Evolutionary conservation across 1,284 basidiomycete genomes (phyloP).

Genomic region (Cutaneotrichosporon cutaneum): DNA sequence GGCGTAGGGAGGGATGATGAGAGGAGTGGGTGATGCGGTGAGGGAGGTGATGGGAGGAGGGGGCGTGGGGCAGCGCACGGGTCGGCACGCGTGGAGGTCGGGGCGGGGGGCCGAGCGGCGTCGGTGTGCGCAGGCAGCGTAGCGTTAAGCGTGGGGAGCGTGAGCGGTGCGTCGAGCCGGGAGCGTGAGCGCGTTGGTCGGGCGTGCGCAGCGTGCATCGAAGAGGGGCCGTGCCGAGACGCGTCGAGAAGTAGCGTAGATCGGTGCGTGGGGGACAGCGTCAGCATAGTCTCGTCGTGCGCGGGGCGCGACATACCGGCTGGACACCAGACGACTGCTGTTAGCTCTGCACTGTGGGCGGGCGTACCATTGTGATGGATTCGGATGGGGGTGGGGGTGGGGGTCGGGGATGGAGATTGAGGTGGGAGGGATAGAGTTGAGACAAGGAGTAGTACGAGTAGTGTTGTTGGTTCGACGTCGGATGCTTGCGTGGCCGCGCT

Average conservation of each 20-base stretch:
- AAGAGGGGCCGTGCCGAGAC: not conserved
- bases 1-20: not conserved
- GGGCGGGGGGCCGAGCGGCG: not conserved
- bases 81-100: slow-evolving; percentile 5
- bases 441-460: not conserved
- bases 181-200: too few relatives aligned
- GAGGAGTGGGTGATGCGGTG: not conserved
- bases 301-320: slow-evolving; percentile 33
- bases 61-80: not conserved
- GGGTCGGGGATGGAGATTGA: not conserved
- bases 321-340: slow-evolving; percentile 49
- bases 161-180: not conserved
- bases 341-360: not conserved
- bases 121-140: not conserved
- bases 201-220: too few relatives aligned
- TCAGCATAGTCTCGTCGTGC: not conserved
- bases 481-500: not conserved
- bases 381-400: slow-evolving; percentile 8
- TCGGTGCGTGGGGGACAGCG: not conserved
- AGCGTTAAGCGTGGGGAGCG: not conserved
- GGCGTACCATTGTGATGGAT: slow-evolving; percentile 24
- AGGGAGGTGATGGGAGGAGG: not conserved
- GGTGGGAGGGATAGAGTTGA: not conserved
- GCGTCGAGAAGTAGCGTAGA: not conserved
- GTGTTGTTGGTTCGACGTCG: slow-evolving; percentile 2